A percentile compares a stretch with the other conserved stretches of the same genome.
These are phyloP conservation scores for Chalaropsis ovoidea DNA, from an alignment of 2,329 filamentous ascomycete species.

Conservation along the genomic window DNA sequence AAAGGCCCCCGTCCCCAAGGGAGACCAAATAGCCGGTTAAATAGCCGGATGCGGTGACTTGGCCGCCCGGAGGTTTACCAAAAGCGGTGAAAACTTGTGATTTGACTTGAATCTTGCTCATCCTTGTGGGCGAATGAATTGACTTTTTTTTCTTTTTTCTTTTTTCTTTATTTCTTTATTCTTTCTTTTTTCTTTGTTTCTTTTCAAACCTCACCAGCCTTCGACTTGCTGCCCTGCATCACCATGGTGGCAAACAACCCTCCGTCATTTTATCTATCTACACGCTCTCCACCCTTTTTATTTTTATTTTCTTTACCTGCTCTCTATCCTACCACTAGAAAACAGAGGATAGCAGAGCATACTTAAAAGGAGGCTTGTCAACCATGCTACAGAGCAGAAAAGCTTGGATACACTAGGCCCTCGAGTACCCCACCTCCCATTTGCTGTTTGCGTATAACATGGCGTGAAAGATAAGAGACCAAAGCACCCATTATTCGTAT, in stretches of 20 bases:
- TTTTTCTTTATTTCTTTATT: too few relatives aligned
- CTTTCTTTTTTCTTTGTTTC: slow-evolving; percentile 6
- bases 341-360: background rate
- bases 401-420: background rate
- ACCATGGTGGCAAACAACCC: background rate
- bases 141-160: too few relatives aligned
- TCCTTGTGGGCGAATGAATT: background rate
- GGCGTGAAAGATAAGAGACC: background rate
- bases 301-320: too few relatives aligned
- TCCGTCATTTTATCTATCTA: too few relatives aligned
- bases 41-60: slow-evolving; percentile 2
- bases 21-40: background rate
- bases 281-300: too few relatives aligned
- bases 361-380: slow-evolving; percentile 13
- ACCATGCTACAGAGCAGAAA: slow-evolving; percentile 8
- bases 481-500: background rate
- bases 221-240: background rate
- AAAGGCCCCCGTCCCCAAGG: too few relatives aligned
- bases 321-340: background rate
- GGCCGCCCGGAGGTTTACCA: background rate
- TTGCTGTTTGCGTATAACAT: background rate
- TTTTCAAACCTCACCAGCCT: background rate
- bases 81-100: slow-evolving; percentile 7
- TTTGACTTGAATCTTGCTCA: background rate
- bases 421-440: background rate